phyloP scores from a whole-genome alignment of 139 green algal species.

The Coccomyxa sp. region DNA sequence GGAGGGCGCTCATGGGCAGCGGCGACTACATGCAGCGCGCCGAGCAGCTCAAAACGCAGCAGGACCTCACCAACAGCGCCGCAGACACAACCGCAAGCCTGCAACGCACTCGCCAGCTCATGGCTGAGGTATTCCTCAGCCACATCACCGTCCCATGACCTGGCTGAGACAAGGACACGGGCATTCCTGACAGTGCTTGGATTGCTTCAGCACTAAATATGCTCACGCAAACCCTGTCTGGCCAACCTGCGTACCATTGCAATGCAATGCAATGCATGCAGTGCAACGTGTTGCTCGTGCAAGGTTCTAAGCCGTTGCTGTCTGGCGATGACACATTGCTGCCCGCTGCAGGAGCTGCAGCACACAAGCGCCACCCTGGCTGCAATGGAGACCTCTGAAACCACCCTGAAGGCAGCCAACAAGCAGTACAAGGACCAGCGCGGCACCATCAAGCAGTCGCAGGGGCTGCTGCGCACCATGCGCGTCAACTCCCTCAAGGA shows the following conservation, averaged over 20 bases:
- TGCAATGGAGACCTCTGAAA: conserved; percentile 53
- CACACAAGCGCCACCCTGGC: conserved; percentile 63
- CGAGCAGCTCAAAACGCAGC: conserved; percentile 39
- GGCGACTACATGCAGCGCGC: conserved; percentile 19
- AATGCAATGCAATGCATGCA: no score
- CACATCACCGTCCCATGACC: no score
- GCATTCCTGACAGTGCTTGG: no score
- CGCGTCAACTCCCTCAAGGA: conserved; percentile 28
- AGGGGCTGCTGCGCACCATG: conserved; percentile 44
- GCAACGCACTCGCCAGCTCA: conserved; percentile 51
- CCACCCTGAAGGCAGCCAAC: conserved; percentile 33
- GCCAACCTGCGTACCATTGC: no score
- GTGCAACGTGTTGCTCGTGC: no score
- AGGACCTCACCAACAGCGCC: conserved; percentile 32
- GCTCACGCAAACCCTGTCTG: no score
- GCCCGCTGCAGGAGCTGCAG: conserved; percentile 73
- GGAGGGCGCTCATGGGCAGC: conserved; percentile 24
- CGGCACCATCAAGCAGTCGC: conserved; percentile 31
- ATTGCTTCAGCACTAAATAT: no score
- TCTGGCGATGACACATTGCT: no score
- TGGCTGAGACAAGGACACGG: no score
- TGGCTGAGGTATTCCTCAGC: conserved; percentile 29
- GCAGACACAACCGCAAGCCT: conserved; percentile 63
- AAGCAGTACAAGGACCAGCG: conserved; percentile 57
- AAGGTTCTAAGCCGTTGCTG: no score